Base-by-base conservation (phyloP, 257 asterid species). In the Solanum dulcamara region DNA sequence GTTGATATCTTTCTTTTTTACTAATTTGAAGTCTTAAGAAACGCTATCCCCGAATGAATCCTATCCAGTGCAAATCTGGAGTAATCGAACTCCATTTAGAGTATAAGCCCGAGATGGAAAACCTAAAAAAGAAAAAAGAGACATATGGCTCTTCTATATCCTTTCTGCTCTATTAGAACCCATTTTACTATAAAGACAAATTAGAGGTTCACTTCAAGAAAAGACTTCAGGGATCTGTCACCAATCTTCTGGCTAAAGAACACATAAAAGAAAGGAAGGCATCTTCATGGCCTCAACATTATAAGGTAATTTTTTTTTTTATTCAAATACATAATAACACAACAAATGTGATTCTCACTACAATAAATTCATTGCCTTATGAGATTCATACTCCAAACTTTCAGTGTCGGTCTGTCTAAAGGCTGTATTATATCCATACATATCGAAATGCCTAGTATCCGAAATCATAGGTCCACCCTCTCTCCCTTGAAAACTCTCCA, bases 301-400 rank as follows among this genome's bases (percentile, higher is more conserved):
- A 75, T 8, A 75, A 79, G 10, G 30, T 17, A 9, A n/a, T n/a
- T n/a, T n/a, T n/a, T n/a, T n/a, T n/a, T n/a, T n/a, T n/a, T n/a
- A n/a, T 46, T 46, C 64, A 79, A 79, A 28, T 51, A 79, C 83
- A 26, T 26, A 15, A 7, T 28, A 37, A 32, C 80, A 84, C 48
- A 48, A 33, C 53, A 48, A 30, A 86, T 46, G 62, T 84, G 68
- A 22, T 71, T 80, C 66, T 80, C 30, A 89, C 91, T 91, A 91
- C 90, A 89, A 88, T 92, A 87, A 91, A 87, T 90, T 92, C 92
- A 92, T 90, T 77, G 93, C 90, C 88, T 97, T 88, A 13, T 92
- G 94, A 72, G 96, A 81, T 66, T 91, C 96, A 81, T 85, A 92
- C 42, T 93, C 96, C 38, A 89, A 48, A 86, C 87, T 90, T 7